phyloP scores from a whole-genome alignment of 139 green algal genomes.

The Coccomyxa sp. region DNA sequence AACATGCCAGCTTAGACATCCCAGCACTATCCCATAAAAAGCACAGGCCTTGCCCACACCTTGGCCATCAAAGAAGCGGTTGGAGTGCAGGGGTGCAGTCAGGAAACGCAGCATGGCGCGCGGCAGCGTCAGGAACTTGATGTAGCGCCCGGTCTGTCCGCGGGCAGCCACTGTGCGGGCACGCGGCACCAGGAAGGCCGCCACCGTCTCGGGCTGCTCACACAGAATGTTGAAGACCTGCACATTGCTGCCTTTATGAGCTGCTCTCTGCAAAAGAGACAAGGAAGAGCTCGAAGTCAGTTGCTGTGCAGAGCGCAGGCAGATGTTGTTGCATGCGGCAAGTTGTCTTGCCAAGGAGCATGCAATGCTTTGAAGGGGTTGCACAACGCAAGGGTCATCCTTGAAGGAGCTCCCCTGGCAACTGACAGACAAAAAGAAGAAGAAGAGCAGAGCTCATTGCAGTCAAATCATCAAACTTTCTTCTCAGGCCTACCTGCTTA shows the following conservation, averaged over 20 bases:
- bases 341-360: no score
- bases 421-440: no score
- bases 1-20: neutral
- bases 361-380: no score
- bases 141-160: constrained; percentile 16
- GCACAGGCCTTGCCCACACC: constrained; percentile 11
- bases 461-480: neutral
- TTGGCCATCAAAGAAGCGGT: constrained; percentile 70
- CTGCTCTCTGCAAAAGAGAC: no score
- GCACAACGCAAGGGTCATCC: no score
- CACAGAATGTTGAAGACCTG: constrained; percentile 84
- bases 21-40: neutral
- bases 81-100: constrained; percentile 41
- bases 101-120: constrained; percentile 50
- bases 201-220: constrained; percentile 82
- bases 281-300: no score
- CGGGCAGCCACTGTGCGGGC: constrained; percentile 36
- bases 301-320: no score
- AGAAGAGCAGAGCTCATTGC: no score
- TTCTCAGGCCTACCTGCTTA: constrained; percentile 40
- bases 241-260: no score
- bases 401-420: no score
- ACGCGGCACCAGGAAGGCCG: constrained; percentile 74
- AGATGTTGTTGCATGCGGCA: no score
- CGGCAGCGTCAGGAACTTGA: constrained; percentile 67